These are phyloP conservation scores for Agaricus sinodeliciosus DNA, from an alignment of 768 basidiomycete genomes.

Conservation along the genomic window DNA sequence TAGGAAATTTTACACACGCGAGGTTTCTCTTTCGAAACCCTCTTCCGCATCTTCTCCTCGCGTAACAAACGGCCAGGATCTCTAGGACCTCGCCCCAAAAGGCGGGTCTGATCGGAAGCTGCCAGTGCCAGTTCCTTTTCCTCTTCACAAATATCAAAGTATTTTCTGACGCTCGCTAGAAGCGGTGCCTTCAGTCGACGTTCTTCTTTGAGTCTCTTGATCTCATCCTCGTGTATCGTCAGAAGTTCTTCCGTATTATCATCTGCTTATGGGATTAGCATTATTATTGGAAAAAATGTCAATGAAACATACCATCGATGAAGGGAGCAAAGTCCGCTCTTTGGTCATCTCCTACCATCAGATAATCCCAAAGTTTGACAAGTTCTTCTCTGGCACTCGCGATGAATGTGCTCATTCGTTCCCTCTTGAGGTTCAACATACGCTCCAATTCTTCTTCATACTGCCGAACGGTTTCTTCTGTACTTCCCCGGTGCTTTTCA, in stretches of 20 bases:
- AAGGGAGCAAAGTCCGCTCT: conserved; percentile 75
- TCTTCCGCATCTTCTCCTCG: conserved; percentile 97
- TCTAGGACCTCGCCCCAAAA: conserved; percentile 73
- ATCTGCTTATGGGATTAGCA: conserved; percentile 34
- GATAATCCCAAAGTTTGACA: conserved; percentile 71
- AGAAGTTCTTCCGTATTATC: conserved; percentile 88
- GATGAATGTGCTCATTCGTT: conserved; percentile 83
- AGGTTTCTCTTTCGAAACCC: conserved; percentile 89
- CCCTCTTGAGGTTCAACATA: conserved; percentile 84
- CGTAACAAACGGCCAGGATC: conserved; percentile 82
- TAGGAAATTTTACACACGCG: conserved; percentile 46
- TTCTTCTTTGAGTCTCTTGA: conserved; percentile 76
- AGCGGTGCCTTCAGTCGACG: conserved; percentile 71
- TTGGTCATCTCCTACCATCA: conserved; percentile 83
- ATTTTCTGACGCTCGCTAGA: conserved; percentile 73
- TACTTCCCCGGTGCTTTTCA: conserved; percentile 77
- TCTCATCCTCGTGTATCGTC: conserved; percentile 79
- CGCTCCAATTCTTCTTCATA: conserved; percentile 89
- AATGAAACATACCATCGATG: conserved; percentile 57
- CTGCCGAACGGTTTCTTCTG: conserved; percentile 65
- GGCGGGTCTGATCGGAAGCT: conserved; percentile 73
- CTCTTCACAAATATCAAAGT: conserved; percentile 86
- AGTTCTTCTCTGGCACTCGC: conserved; percentile 79
- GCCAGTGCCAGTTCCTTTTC: conserved; percentile 81
- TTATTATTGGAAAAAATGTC: neutral